Conservation (phyloP, 805 yeast species). For the Kluyveromyces lactis region DNA sequence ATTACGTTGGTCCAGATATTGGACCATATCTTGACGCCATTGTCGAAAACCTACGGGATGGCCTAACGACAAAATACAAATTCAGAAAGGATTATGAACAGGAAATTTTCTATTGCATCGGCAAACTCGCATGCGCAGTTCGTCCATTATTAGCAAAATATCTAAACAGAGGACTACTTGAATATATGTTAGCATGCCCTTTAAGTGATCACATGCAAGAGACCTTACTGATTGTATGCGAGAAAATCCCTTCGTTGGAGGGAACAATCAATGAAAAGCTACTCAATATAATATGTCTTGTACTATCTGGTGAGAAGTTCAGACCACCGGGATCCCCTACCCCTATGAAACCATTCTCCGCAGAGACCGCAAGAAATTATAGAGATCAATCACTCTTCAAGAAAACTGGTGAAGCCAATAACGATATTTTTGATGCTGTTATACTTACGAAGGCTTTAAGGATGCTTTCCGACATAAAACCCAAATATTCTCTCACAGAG, state of each 20-base stretch:
- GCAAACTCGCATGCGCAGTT: constrained; percentile 77
- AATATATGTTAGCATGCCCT: constrained; percentile 72
- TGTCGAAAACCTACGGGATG: constrained; percentile 75
- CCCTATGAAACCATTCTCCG: constrained; percentile 48
- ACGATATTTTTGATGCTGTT: constrained; percentile 39
- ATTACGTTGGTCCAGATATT: constrained; percentile 69
- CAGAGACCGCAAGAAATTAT: constrained; percentile 64
- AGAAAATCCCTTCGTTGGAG: constrained; percentile 72
- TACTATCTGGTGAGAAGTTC: constrained; percentile 73
- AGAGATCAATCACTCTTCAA: constrained; percentile 64
- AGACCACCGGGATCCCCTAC: constrained; percentile 83
- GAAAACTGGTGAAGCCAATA: constrained; percentile 46
- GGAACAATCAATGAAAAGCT: constrained; percentile 63
- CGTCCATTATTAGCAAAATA: constrained; percentile 92
- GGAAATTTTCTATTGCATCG: constrained; percentile 81
- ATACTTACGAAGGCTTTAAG: constrained; percentile 70
- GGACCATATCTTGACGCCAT: constrained; percentile 83
- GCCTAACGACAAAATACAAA: constrained; percentile 44
- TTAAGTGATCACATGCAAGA: constrained; percentile 76
- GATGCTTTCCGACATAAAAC: constrained; percentile 67
- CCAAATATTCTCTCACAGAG: constrained; percentile 72
- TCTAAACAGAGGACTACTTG: constrained; percentile 71
- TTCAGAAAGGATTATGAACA: constrained; percentile 69
- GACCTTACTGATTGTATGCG: constrained; percentile 58
- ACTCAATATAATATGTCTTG: constrained; percentile 61